These are phyloP conservation scores for Urtica urens DNA, from an alignment of 306 rosid genomes.

Conservation along the genomic window DNA sequence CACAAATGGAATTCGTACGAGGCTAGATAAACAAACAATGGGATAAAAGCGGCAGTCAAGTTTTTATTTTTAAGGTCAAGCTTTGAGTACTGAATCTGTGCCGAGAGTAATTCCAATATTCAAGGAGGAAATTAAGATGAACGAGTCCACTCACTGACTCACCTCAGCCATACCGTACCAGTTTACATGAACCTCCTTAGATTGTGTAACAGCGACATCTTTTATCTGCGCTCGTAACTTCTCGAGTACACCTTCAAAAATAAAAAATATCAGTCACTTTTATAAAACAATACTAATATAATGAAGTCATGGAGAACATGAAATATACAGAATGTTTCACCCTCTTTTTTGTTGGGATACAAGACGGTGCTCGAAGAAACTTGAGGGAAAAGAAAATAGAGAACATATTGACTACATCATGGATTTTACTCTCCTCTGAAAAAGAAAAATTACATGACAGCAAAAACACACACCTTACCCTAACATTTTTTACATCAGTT, in stretches of 20 bases:
- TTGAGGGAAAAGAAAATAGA: no score
- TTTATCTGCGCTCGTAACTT: conserved; percentile 55
- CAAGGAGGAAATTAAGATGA: neutral
- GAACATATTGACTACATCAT: no score
- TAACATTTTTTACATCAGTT: no score
- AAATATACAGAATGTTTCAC: no score
- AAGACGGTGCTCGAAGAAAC: no score
- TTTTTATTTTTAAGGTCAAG: neutral
- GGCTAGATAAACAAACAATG: no score
- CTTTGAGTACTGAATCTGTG: neutral
- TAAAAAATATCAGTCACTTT: neutral
- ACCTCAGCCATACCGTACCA: conserved; percentile 99
- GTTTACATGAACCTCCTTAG: conserved; percentile 60
- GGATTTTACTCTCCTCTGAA: no score
- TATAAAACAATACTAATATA: neutral
- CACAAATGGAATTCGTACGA: no score
- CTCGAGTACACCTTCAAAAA: conserved; percentile 43
- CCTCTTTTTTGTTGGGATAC: no score
- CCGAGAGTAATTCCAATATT: neutral
- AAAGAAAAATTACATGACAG: no score
- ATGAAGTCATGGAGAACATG: neutral
- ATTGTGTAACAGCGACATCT: conserved; percentile 52
- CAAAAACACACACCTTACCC: no score
- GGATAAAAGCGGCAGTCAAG: neutral
- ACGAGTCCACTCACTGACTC: no score